Percentiles rank a stretch among this genome's conserved stretches.
Conservation (phyloP, 2,329 filamentous ascomycete species). For the Neonectria magnoliae region DNA sequence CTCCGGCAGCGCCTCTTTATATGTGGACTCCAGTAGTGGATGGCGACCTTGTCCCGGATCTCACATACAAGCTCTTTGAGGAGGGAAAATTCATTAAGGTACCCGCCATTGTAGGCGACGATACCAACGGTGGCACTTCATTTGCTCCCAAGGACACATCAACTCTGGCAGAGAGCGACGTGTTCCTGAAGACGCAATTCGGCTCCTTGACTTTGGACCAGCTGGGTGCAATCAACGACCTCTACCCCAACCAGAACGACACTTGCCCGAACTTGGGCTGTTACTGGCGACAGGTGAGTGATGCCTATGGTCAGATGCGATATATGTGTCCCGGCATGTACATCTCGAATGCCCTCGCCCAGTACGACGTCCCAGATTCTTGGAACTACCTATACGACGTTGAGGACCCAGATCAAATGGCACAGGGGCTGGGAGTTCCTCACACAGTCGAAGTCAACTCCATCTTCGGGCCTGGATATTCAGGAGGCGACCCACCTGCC, state of each 20-base stretch:
- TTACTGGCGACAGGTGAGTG: conserved; percentile 51
- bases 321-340: conserved; percentile 50
- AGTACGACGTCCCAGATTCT: conserved; percentile 50
- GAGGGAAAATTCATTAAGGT: conserved; percentile 63
- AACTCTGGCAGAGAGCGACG: conserved; percentile 46
- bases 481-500: conserved; percentile 56
- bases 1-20: conserved; percentile 53
- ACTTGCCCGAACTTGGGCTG: conserved; percentile 47
- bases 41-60: conserved; percentile 59
- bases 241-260: conserved; percentile 50
- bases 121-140: conserved; percentile 51
- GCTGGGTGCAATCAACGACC: conserved; percentile 44
- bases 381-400: conserved; percentile 80
- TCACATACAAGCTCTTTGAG: conserved; percentile 59
- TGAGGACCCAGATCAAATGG: conserved; percentile 63
- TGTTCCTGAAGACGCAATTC: conserved; percentile 48
- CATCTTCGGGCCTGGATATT: conserved; percentile 72
- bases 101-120: conserved; percentile 60
- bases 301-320: conserved; percentile 49
- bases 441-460: conserved; percentile 74
- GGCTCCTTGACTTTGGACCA: conserved; percentile 46
- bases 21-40: conserved; percentile 67
- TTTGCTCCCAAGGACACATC: conserved; percentile 47
- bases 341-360: conserved; percentile 43
- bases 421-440: conserved; percentile 68